phyloP scores from a whole-genome alignment of 495 filamentous ascomycete genomes.

The Hypoxylon cercidicola region DNA sequence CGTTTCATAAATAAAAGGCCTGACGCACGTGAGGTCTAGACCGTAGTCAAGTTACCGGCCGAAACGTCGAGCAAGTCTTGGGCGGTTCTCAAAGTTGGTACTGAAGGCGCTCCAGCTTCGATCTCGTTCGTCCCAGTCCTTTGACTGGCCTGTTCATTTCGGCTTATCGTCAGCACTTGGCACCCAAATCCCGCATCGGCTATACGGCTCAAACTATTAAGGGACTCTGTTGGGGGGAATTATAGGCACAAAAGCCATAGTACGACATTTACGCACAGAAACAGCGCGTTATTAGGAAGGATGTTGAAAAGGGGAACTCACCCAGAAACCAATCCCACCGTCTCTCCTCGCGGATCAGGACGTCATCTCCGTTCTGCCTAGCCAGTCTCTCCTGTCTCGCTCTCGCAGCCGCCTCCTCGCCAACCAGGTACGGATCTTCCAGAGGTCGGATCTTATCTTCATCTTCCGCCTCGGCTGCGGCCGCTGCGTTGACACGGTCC shows the following conservation, averaged over 20 bases:
- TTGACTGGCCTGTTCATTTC: conserved; percentile 54
- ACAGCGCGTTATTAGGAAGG: not conserved
- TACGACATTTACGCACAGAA: not conserved
- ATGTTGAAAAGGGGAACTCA: conserved; percentile 36
- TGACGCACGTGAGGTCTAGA: not conserved
- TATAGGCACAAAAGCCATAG: too few relatives aligned
- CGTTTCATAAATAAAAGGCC: not conserved
- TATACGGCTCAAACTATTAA: too few relatives aligned
- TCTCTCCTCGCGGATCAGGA: conserved; percentile 57
- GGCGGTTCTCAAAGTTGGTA: conserved; percentile 45
- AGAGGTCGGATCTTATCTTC: conserved; percentile 51
- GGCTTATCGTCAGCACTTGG: conserved; percentile 13
- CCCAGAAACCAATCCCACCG: conserved; percentile 62
- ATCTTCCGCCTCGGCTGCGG: conserved; percentile 16
- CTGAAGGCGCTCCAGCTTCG: conserved; percentile 58
- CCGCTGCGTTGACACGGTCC: conserved; percentile 32
- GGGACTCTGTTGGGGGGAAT: too few relatives aligned
- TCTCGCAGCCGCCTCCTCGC: conserved; percentile 59
- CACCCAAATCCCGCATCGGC: conserved; percentile 2
- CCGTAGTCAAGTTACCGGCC: conserved; percentile 33
- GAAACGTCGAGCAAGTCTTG: conserved; percentile 49
- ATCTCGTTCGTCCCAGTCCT: conserved; percentile 58
- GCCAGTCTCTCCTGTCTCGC: conserved; percentile 58
- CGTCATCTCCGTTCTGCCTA: conserved; percentile 56
- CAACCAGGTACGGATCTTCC: conserved; percentile 64